Evolutionary conservation across 1,284 basidiomycete genomes (phyloP).

Genomic region (Ceratobasidium sp.): DNA sequence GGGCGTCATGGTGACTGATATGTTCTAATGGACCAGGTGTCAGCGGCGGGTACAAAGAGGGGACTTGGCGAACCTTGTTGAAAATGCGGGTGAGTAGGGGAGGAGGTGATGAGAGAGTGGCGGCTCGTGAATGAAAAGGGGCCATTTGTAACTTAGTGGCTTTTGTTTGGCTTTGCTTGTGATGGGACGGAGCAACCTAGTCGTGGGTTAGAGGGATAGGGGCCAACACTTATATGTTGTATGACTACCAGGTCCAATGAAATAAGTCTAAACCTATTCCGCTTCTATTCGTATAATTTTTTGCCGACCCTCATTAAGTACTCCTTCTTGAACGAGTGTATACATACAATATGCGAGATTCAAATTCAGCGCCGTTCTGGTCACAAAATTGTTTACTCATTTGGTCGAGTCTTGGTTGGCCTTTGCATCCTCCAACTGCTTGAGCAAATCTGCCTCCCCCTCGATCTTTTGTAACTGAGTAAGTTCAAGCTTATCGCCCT

Average conservation of each 20-base stretch:
- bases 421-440: conserved; percentile 22
- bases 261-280: no score
- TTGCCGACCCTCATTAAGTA: no score
- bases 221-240: neutral
- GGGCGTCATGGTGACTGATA: neutral
- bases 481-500: conserved; percentile 23
- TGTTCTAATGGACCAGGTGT: neutral
- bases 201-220: neutral
- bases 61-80: neutral
- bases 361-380: no score
- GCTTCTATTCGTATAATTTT: no score
- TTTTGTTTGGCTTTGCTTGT: neutral
- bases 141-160: neutral
- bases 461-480: conserved; percentile 34
- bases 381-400: neutral
- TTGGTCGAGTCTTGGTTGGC: neutral
- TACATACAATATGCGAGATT: no score
- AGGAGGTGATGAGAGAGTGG: neutral
- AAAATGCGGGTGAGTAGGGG: neutral
- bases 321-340: no score
- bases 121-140: neutral
- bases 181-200: no score
- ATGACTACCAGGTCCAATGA: neutral
- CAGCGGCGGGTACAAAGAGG: neutral
- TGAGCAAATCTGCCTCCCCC: conserved; percentile 24